Conservation (phyloP, 1,284 basidiomycete species). For the Pyrrhoderma noxium region DNA sequence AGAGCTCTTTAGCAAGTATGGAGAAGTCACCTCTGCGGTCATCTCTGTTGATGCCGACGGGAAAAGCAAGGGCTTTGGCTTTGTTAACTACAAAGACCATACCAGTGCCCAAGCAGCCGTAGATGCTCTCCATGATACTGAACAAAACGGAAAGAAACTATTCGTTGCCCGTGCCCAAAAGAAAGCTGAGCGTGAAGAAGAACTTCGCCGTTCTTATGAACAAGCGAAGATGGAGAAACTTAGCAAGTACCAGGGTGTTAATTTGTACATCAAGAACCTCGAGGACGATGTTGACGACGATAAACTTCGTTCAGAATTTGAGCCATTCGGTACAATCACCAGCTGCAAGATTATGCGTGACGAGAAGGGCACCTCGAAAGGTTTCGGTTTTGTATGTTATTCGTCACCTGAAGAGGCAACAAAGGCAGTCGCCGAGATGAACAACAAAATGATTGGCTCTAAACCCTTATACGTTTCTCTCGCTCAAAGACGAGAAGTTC, state of each 20-base stretch:
- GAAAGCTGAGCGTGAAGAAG: slow-evolving; percentile 97
- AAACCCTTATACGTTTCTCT: slow-evolving; percentile 99
- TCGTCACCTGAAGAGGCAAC: slow-evolving; percentile 98
- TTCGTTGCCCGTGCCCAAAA: slow-evolving; percentile 98
- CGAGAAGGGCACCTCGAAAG: slow-evolving; percentile 86
- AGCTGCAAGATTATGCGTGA: slow-evolving; percentile 99
- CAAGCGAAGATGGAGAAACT: slow-evolving; percentile 96
- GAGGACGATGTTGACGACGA: slow-evolving; percentile 94
- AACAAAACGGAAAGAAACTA: slow-evolving; percentile 84
- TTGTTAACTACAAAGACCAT: slow-evolving; percentile 94
- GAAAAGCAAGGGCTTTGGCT: slow-evolving; percentile 95
- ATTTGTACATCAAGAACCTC: slow-evolving; percentile 99
- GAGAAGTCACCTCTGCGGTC: slow-evolving; percentile 85
- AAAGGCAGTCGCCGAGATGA: slow-evolving; percentile 99
- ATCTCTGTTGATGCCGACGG: slow-evolving; percentile 80
- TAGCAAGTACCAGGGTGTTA: slow-evolving; percentile 98
- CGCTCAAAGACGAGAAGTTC: slow-evolving; percentile 97
- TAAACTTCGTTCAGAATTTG: slow-evolving; percentile 91
- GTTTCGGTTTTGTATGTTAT: slow-evolving; percentile 99
- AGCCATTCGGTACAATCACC: slow-evolving; percentile 95
- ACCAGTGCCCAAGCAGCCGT: slow-evolving; percentile 91
- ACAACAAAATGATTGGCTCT: slow-evolving; percentile 99
- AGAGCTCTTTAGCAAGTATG: slow-evolving; percentile 75
- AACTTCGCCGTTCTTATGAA: slow-evolving; percentile 92
- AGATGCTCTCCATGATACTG: slow-evolving; percentile 84